These are phyloP conservation scores for Cubamyces lactineus DNA, from an alignment of 768 basidiomycete genomes.

Conservation along the genomic window DNA sequence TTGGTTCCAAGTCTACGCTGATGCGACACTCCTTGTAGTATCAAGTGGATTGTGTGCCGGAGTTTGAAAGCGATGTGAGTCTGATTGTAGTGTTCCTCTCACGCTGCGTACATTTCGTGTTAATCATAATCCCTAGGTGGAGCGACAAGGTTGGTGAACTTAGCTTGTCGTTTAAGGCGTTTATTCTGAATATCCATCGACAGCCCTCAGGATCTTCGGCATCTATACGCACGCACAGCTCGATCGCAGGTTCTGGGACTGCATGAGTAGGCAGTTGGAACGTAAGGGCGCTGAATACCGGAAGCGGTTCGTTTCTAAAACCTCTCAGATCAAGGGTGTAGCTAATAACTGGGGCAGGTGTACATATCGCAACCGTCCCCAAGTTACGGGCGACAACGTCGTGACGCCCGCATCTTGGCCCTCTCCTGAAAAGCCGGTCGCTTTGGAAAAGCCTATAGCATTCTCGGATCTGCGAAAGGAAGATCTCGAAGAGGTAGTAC, in stretches of 20 bases:
- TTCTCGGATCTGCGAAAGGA: constrained; percentile 45
- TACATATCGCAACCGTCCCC: constrained; percentile 43
- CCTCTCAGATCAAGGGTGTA: background rate
- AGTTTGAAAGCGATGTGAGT: constrained; percentile 27
- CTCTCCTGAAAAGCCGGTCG: constrained; percentile 25
- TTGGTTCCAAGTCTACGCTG: background rate
- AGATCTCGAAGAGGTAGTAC: constrained; percentile 55
- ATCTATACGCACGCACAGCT: constrained; percentile 54
- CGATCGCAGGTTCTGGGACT: constrained; percentile 49
- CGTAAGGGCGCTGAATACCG: constrained; percentile 56
- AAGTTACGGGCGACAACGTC: constrained; percentile 43
- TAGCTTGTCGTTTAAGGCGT: background rate
- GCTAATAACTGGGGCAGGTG: constrained; percentile 41
- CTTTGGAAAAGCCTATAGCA: background rate
- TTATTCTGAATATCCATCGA: background rate
- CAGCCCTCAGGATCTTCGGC: constrained; percentile 54
- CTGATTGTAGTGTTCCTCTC: background rate
- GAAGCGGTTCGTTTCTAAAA: constrained; percentile 43
- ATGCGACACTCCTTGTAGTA: constrained; percentile 25
- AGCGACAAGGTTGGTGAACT: constrained; percentile 40
- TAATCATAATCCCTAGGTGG: constrained; percentile 32
- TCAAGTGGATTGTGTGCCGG: constrained; percentile 32
- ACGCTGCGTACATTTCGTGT: background rate
- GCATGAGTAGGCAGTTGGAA: constrained; percentile 45
- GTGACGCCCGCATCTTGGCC: constrained; percentile 58